phyloP scores from a whole-genome alignment of 1,139 yeast species.

The Pichia sp. region DNA sequence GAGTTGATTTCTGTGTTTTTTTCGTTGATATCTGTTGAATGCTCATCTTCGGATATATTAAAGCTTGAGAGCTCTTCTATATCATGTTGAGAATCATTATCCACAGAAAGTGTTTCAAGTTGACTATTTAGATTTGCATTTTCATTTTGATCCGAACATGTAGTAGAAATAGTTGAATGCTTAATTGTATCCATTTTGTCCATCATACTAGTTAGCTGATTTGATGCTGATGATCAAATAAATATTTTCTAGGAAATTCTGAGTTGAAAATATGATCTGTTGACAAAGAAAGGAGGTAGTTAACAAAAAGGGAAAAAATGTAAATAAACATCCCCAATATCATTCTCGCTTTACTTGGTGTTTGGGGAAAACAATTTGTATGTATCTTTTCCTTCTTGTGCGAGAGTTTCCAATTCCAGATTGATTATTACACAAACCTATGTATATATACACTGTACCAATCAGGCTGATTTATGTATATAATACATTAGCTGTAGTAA shows the following conservation, averaged over 20 bases:
- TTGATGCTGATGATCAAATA: neutral
- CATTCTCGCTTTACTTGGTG: too few species aligned
- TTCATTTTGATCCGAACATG: neutral
- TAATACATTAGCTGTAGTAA: too few species aligned
- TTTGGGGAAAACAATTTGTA: too few species aligned
- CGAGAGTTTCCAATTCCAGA: too few species aligned
- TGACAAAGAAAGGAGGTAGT: neutral
- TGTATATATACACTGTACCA: too few species aligned
- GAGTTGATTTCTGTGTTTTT: neutral
- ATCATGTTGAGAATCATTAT: neutral
- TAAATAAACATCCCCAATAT: too few species aligned
- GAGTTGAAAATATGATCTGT: too few species aligned
- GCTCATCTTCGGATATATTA: conserved; percentile 14
- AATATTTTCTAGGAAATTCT: neutral
- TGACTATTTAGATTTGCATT: neutral
- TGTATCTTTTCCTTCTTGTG: too few species aligned
- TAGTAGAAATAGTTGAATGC: neutral
- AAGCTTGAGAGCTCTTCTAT: conserved; percentile 19
- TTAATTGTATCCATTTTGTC: neutral
- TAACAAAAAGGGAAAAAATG: neutral
- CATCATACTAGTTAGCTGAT: neutral
- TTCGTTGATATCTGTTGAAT: neutral
- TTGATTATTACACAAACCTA: too few species aligned
- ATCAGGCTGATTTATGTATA: too few species aligned
- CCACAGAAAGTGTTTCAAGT: neutral